Base-by-base conservation (phyloP, 2,329 filamentous ascomycete species). In the Fusarium irregulare region DNA sequence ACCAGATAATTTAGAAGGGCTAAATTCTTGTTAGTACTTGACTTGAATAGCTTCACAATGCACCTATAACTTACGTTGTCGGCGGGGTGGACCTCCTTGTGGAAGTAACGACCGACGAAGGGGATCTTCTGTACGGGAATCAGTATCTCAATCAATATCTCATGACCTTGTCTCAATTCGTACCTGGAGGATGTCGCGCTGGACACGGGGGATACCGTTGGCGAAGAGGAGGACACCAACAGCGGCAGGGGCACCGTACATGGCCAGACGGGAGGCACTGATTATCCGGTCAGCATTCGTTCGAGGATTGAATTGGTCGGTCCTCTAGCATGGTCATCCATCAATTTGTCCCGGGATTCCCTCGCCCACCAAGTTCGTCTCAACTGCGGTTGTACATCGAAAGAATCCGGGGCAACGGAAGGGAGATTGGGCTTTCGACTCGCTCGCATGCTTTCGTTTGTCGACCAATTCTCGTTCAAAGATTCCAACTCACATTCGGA, bases 121-220 rank as follows among this genome's bases (percentile, higher is more conserved):
- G 88, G 88, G 21, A 90, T 68, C 79, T 88, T 87, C 86, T 89
- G 68, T 23, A 46, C 34, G 27, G 45, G 16, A 51, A 66, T 82
- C 27, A 81, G 74, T 58, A 32, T 34, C 56, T 13, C 4, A 34
- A 21, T 10, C 7, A 12, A 16, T 9, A 16, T n/a, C 13, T 10
- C 6, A 7, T 1, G 6, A 11, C 7, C 7, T 4, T 4, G 46
- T 5, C 7, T 1, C 41, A 25, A 18, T 16, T 53, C 82, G 60
- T 81, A 88, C 87, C 78, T 84, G 80, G 69, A 91, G 84, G 69
- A 91, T 82, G 74, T 91, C 89, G 49, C 76, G 77, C 79, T 88
- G 82, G 71, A 91, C 82, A 78, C 83, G 84, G 71, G 89, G 89
- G 50, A 91, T 85, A 72, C 89, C 88, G 42, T 88, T 89, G 70